Evolutionary conservation across 352 stramenopile species (phyloP), one percentile per base, ranked within the genome.

Genomic region (Pythium pyrilobum): DNA sequence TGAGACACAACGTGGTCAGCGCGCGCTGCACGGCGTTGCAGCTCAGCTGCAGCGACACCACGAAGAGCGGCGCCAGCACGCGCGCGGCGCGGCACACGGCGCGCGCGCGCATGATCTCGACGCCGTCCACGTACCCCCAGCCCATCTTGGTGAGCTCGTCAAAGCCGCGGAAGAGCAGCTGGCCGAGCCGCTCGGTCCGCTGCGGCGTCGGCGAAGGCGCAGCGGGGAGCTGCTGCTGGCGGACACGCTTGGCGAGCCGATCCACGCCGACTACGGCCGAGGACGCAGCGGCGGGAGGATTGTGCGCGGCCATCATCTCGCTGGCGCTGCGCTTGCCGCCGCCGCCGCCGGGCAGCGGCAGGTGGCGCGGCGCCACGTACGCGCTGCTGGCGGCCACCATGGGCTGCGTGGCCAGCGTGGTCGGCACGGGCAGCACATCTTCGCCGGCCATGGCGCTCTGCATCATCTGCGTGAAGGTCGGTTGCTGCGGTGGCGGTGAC

Each of bases 71-170:
- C 2, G 64, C 65, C 36, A 86, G 52, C 16, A 55, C 59, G 12
- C 44, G 53, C 13, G 78, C 77, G 3, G 66, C 52, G n/a, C 78
- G 77, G 40, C 42, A 73, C n/a, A 93, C 67, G 0, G 47, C 66
- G 18, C 80, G 78, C 27, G 69, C 75, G 18, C 77, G 83, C 71
- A 93, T 84, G 64, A 88, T 87, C 66, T 93, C 69, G 52, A 69
- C 66, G 29, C 83, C 83, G 38, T 88, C 77, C 37, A 93, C 76
- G 47, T 74, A 93, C 45, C 79, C 75, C 83, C 83, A 93, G 9
- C 91, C 70, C 18, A 89, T 74, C 55, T 75, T 85, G 55, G 58
- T 81, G 2, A 89, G 46, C 52, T 91, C 80, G 27, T 87, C 82
- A 21, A 75, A 71, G 1, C 76, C 82, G 4, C 69, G 67, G 44